These are phyloP conservation scores for Tuber calosporum DNA, from an alignment of 495 filamentous ascomycete genomes.

Conservation along the genomic window DNA sequence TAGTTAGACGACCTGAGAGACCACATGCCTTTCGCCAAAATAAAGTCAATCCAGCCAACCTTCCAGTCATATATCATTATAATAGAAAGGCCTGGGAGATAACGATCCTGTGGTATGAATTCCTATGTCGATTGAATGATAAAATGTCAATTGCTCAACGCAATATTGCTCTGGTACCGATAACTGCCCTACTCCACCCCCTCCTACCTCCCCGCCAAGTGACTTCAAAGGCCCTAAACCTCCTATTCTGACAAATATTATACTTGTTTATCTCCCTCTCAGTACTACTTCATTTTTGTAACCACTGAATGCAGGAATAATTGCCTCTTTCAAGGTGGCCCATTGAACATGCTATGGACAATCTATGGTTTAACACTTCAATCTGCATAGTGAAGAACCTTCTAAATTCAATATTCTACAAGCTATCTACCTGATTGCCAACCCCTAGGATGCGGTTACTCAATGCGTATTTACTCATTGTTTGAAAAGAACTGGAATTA, in stretches of 20 bases:
- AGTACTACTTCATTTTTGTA: slow-evolving; percentile 27
- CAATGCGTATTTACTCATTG: slow-evolving; percentile 25
- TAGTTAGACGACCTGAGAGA: slow-evolving; percentile 19
- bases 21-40: slow-evolving; percentile 23
- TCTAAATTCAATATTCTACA: slow-evolving; percentile 23
- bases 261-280: slow-evolving; percentile 29
- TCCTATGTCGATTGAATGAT: slow-evolving; percentile 22
- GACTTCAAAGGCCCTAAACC: slow-evolving; percentile 31
- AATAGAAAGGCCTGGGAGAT: slow-evolving; percentile 21
- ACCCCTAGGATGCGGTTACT: slow-evolving; percentile 21
- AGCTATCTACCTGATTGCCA: slow-evolving; percentile 28
- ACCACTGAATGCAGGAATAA: slow-evolving; percentile 24
- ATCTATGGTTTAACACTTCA: slow-evolving; percentile 20
- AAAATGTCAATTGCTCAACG: slow-evolving; percentile 24
- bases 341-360: slow-evolving; percentile 27
- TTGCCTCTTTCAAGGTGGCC: slow-evolving; percentile 22
- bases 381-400: slow-evolving; percentile 6
- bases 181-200: slow-evolving; percentile 29
- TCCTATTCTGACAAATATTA: slow-evolving; percentile 31
- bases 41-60: slow-evolving; percentile 31
- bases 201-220: slow-evolving; percentile 21
- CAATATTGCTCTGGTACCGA: slow-evolving; percentile 30
- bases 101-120: slow-evolving; percentile 35
- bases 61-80: slow-evolving; percentile 31
- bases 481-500: slow-evolving; percentile 22